Base-by-base conservation (phyloP, 345 rosid genomes). In the Murraya paniculata region DNA sequence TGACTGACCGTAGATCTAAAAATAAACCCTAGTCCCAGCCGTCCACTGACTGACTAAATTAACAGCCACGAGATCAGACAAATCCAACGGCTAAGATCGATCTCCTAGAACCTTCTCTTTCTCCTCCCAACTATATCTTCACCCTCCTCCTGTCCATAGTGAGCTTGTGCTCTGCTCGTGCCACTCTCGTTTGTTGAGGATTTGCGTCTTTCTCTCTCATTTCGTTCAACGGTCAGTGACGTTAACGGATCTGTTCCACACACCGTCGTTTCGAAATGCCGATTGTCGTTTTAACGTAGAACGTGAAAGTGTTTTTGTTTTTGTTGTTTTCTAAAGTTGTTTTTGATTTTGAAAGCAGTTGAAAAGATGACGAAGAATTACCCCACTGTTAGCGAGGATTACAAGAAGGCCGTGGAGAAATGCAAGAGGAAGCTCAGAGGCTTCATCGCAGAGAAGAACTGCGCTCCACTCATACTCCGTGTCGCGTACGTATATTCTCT, bases 381-480 rank as follows among this genome's bases (percentile, higher is more conserved):
- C 80, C 99, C 99, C 3, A 76, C 88, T 21, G 98, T 92, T 64
- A 91, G 94, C 79, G 93, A 84, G 59, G 98, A 92, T 22, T 96
- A 96, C 89, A 48, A 69, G 73, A 92, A 91, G 90, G 93, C 91
- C 19, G 70, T 96, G 10, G 95, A 91, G 77, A 96, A 94, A 82
- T 87, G 89, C 57, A 96, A 80, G 93, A 91, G 77, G 86, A 96
- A 91, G 90, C 95, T 96, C 53, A 89, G 97, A 71, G 98, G 92
- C 21, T 48, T 92, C 78, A 94, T 96, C 79, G 93, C 98, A 31
- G 97, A 92, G 82, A 96, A 94, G 89, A 85, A 85, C 80, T 94
- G 99, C 67, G 99, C 98, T 79, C 99, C 99, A 1, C 68, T 96
- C 84, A 94, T 96, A 93, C 97, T 96, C 75, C 92, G 99, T 68